Base-by-base conservation (phyloP, 2,329 filamentous ascomycete species). In the Ascochyta fabae region DNA sequence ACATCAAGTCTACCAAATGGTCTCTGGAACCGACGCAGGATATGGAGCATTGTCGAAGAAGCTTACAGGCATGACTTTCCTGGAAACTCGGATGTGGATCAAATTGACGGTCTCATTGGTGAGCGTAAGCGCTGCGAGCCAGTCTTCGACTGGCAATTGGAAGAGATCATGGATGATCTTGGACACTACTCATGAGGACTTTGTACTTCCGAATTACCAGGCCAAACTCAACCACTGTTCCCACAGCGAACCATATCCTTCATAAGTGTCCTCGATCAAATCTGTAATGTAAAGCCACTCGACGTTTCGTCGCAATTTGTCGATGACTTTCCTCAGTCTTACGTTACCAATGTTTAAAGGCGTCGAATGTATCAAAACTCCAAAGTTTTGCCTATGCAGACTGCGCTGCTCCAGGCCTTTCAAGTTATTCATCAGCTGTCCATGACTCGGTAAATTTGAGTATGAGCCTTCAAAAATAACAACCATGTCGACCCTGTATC, bases 11-110 rank as follows among this genome's bases (percentile, higher is more conserved):
- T 66, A 15, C 65, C 65, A 1, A 48, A 59, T 13, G 62, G 65
- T 15, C 56, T 67, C 27, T 68, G 65, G 66, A 69, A 71, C 43
- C 53, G 68, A 38, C 64, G 61, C 27, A 60, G 68, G 24, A 69
- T 71, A 10, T 70, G 67, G 68, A 59, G 48, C 19, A 64, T 63
- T 22, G 45, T 68, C 6, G 58, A 66, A 45, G 59, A 65, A 40
- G 66, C 53, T 15, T 50, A 27, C 22, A 39, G 16, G 8, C 23
- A 35, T 8, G 48, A 57, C n/a, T 42, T 27, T 8, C 13, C 31
- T 4, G n/a, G 5, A 5, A 7, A 26, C n/a, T 42, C 24, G 8
- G 19, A 2, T 4, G n/a, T 8, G 3, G 4, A 29, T 4, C 26
- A 13, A 3, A 12, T 16, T n/a, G 23, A 26, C 8, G 42, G 36